Percentiles rank a stretch among this genome's conserved stretches.
phyloP scores from a whole-genome alignment of 2,329 filamentous ascomycete genomes.

The Aspergillus niger region DNA sequence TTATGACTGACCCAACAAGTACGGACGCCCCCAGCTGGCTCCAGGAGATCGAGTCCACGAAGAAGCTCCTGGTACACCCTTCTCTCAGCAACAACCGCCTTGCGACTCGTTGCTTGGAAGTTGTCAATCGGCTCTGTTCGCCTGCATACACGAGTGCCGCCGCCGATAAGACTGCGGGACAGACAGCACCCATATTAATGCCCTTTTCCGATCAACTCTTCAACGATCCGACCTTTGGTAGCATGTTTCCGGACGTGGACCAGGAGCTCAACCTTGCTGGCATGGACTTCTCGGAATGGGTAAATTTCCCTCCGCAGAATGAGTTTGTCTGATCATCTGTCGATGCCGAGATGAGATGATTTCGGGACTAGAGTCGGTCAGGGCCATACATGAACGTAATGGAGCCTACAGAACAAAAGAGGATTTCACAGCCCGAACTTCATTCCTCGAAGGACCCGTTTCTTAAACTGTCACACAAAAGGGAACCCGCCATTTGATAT shows the following conservation, averaged over 20 bases:
- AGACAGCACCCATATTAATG: conserved; percentile 33
- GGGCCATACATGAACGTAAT: background rate
- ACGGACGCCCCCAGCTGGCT: conserved; percentile 40
- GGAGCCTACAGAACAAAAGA: background rate
- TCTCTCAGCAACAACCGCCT: conserved; percentile 43
- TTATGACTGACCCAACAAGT: conserved; percentile 45
- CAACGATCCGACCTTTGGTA: conserved; percentile 36
- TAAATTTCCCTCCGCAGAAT: conserved; percentile 36
- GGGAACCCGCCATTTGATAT: background rate
- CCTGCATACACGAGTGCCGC: conserved; percentile 28
- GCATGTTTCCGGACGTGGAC: conserved; percentile 38
- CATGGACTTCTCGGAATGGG: conserved; percentile 46
- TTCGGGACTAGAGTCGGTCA: background rate
- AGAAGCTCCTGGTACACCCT: conserved; percentile 41
- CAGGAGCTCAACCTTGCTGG: conserved; percentile 34
- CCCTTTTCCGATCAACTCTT: conserved; percentile 43
- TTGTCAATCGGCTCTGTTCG: conserved; percentile 42
- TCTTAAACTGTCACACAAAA: background rate
- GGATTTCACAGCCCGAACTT: background rate
- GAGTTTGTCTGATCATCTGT: conserved; percentile 18
- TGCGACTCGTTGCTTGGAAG: conserved; percentile 42
- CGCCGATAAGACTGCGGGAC: conserved; percentile 19
- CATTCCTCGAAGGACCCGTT: background rate
- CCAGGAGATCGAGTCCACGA: conserved; percentile 44
- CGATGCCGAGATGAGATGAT: background rate